These are phyloP conservation scores for Lactarius sp. DNA, from an alignment of 768 basidiomycete species.

Conservation along the genomic window DNA sequence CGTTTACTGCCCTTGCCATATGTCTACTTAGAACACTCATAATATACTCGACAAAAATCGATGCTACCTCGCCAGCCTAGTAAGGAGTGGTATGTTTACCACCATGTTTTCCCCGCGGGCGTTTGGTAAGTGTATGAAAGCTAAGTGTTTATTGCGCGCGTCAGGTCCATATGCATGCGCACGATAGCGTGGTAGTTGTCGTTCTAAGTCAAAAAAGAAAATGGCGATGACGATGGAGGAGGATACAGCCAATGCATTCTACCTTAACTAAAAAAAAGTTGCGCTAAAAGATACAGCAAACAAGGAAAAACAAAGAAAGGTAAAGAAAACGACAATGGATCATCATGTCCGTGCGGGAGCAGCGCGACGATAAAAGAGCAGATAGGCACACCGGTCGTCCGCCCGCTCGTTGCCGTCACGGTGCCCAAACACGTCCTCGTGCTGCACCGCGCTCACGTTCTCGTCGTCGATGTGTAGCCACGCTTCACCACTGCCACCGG, in stretches of 20 bases:
- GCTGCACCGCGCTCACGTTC: slow-evolving; percentile 65
- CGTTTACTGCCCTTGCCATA: not conserved
- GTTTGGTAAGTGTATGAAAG: not conserved
- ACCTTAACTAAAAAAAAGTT: slow-evolving; percentile 12
- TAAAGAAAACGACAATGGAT: not conserved
- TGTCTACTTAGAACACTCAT: slow-evolving; percentile 18
- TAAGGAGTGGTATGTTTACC: not conserved
- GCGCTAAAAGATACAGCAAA: slow-evolving; percentile 21
- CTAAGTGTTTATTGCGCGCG: not conserved
- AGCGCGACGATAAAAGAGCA: slow-evolving; percentile 78
- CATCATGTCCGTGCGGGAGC: slow-evolving; percentile 30
- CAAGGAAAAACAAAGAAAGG: not conserved
- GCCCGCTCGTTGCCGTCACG: slow-evolving; percentile 29
- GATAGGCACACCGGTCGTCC: slow-evolving; percentile 75
- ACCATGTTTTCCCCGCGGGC: not conserved
- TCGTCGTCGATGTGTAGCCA: slow-evolving; percentile 98
- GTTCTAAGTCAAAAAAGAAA: slow-evolving; percentile 3
- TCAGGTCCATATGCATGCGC: not conserved
- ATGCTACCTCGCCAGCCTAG: not conserved
- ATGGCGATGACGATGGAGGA: slow-evolving; percentile 3
- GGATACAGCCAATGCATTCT: slow-evolving; percentile 20
- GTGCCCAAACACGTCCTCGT: slow-evolving; percentile 64
- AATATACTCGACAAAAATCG: slow-evolving; percentile 8
- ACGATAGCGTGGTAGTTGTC: not conserved
- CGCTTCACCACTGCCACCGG: slow-evolving; percentile 44